phyloP scores from a whole-genome alignment of 73 alveolate genomes.

The Tetrahymena elliotti region DNA sequence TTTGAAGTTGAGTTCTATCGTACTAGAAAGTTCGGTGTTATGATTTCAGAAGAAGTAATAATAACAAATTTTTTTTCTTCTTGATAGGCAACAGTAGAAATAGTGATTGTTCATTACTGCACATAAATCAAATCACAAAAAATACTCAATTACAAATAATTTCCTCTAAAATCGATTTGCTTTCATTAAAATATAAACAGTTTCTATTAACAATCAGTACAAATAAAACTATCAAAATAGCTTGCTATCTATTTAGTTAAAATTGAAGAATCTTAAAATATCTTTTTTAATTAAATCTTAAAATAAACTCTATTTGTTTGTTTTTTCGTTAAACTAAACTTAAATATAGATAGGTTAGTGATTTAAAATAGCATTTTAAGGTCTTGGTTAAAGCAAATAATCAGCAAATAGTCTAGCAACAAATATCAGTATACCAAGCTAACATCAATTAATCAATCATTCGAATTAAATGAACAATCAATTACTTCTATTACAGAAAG shows the following conservation, averaged over 20 bases:
- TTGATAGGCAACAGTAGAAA: background rate
- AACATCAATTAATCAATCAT: no score
- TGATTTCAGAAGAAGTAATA: background rate
- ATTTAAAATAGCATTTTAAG: background rate
- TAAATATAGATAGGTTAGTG: no score
- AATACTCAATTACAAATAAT: no score
- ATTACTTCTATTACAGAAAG: no score
- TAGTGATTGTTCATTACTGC: background rate
- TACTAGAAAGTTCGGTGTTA: slow-evolving; percentile 1
- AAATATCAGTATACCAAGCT: no score
- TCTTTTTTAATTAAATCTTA: background rate
- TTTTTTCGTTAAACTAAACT: background rate
- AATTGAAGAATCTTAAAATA: background rate
- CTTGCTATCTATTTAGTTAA: background rate
- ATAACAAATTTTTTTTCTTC: background rate
- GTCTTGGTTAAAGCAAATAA: no score
- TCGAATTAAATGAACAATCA: no score
- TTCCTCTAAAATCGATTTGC: background rate
- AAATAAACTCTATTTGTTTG: background rate
- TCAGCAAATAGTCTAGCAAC: no score
- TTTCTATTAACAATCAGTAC: background rate
- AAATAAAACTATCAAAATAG: background rate
- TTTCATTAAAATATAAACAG: background rate
- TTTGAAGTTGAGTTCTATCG: background rate
- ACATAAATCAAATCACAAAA: background rate